Percentiles rank a stretch among this genome's conserved stretches.
These are phyloP conservation scores for Candida dubliniensis DNA, from an alignment of 1,139 yeast genomes.

Conservation along the genomic window DNA sequence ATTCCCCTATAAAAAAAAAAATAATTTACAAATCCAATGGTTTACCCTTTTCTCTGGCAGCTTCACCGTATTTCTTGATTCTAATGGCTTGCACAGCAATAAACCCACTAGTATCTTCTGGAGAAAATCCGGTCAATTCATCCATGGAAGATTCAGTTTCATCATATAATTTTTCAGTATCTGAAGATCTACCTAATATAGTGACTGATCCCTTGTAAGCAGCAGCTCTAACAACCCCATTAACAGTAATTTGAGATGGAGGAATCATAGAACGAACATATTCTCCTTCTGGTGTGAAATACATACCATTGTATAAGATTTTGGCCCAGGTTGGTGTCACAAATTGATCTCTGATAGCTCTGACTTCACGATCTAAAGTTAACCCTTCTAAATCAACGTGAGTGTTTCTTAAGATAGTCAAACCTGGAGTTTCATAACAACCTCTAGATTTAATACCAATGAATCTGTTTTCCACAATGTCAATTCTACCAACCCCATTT, in stretches of 20 bases:
- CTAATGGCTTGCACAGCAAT: slow-evolving; percentile 97
- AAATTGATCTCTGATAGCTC: slow-evolving; percentile 93
- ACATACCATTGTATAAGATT: slow-evolving; percentile 93
- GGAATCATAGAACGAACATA: slow-evolving; percentile 88
- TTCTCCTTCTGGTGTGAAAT: slow-evolving; percentile 98
- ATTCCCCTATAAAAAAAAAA: too few species aligned
- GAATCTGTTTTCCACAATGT: slow-evolving; percentile 97
- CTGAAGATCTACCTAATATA: slow-evolving; percentile 90
- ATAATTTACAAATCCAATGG: slow-evolving; percentile 35
- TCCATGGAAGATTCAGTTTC: slow-evolving; percentile 99
- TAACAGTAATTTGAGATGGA: slow-evolving; percentile 92
- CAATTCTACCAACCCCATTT: slow-evolving; percentile 99
- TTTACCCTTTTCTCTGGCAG: slow-evolving; percentile 77
- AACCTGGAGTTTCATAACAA: slow-evolving; percentile 98
- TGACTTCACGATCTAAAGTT: slow-evolving; percentile 95
- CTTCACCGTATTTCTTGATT: slow-evolving; percentile 96
- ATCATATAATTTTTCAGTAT: slow-evolving; percentile 93
- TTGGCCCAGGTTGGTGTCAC: slow-evolving; percentile 92
- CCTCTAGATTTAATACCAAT: slow-evolving; percentile 99
- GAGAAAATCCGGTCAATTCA: slow-evolving; percentile 96
- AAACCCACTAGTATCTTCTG: slow-evolving; percentile 96
- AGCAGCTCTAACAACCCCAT: slow-evolving; percentile 93
- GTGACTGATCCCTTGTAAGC: slow-evolving; percentile 87
- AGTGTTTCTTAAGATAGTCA: slow-evolving; percentile 87
- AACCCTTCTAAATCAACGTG: slow-evolving; percentile 97